phyloP scores from a whole-genome alignment of 2,329 filamentous ascomycete genomes.

The Claviceps sp. region DNA sequence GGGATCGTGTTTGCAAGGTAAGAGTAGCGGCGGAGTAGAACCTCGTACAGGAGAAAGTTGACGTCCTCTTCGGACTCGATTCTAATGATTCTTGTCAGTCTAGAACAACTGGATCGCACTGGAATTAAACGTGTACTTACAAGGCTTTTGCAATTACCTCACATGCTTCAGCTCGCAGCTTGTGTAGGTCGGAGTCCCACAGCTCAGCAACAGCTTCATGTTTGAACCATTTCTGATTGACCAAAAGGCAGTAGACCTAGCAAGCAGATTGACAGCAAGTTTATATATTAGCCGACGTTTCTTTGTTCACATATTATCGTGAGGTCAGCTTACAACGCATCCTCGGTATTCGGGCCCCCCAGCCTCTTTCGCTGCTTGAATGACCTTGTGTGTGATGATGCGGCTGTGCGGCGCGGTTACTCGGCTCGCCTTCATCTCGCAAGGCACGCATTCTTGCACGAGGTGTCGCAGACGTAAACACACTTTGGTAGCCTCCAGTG shows the following conservation, averaged over 20 bases:
- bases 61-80: slow-evolving; percentile 78
- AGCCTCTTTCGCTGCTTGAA: slow-evolving; percentile 69
- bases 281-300: not conserved
- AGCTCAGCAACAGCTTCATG: slow-evolving; percentile 68
- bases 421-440: slow-evolving; percentile 65
- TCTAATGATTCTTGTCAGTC: slow-evolving; percentile 22
- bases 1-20: slow-evolving; percentile 59
- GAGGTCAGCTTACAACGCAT: slow-evolving; percentile 46
- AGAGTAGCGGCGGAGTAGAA: slow-evolving; percentile 81
- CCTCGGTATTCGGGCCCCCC: slow-evolving; percentile 60
- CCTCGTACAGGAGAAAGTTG: slow-evolving; percentile 62
- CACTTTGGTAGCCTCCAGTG: slow-evolving; percentile 74
- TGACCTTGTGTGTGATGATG: slow-evolving; percentile 68
- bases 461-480: slow-evolving; percentile 83
- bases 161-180: slow-evolving; percentile 66
- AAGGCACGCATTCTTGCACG: slow-evolving; percentile 78
- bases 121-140: slow-evolving; percentile 20
- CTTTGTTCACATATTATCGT: not conserved
- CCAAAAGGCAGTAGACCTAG: slow-evolving; percentile 60
- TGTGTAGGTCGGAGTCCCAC: slow-evolving; percentile 81
- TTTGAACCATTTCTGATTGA: slow-evolving; percentile 61
- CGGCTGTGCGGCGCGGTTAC: slow-evolving; percentile 73
- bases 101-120: not conserved
- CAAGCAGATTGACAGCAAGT: slow-evolving; percentile 4
- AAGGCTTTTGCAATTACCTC: slow-evolving; percentile 81